phyloP scores from a whole-genome alignment of 2,329 filamentous ascomycete genomes.

The Fusarium multiceps region DNA sequence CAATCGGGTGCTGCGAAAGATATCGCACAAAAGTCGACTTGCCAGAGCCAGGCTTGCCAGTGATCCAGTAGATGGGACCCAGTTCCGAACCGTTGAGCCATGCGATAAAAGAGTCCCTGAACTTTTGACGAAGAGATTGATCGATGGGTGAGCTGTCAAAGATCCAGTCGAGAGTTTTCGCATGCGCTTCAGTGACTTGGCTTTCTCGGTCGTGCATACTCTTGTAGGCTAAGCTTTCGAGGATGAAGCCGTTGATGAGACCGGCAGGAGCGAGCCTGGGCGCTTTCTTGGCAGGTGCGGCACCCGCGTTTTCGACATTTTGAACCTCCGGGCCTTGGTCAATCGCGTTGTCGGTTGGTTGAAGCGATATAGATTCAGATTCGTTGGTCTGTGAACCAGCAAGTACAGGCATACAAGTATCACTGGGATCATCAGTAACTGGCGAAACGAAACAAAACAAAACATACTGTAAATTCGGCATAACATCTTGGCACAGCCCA shows the following conservation, averaged over 20 bases:
- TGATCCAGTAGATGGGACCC: constrained; percentile 16
- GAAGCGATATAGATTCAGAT: neutral
- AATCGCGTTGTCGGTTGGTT: neutral
- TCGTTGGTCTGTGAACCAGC: neutral
- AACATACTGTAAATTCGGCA: constrained; percentile 15
- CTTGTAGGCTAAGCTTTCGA: constrained; percentile 49
- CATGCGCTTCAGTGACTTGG: constrained; percentile 48
- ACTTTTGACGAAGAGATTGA: neutral
- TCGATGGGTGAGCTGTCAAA: constrained; percentile 37
- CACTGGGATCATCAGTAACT: neutral
- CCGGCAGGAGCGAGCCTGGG: constrained; percentile 26
- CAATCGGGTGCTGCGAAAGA: constrained; percentile 44
- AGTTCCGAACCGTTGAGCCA: neutral
- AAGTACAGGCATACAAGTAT: neutral
- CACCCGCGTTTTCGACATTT: neutral
- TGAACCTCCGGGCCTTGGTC: neutral
- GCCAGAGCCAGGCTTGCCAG: constrained; percentile 53
- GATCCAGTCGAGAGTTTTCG: constrained; percentile 53
- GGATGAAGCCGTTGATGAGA: constrained; percentile 48
- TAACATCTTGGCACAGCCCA: constrained; percentile 18
- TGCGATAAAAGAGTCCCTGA: constrained; percentile 1
- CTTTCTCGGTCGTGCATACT: constrained; percentile 49
- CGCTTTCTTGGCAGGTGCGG: neutral
- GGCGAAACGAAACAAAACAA: neutral
- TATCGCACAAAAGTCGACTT: constrained; percentile 60